phyloP scores from a whole-genome alignment of 164 flowering plant species.

The Vitis riparia region DNA sequence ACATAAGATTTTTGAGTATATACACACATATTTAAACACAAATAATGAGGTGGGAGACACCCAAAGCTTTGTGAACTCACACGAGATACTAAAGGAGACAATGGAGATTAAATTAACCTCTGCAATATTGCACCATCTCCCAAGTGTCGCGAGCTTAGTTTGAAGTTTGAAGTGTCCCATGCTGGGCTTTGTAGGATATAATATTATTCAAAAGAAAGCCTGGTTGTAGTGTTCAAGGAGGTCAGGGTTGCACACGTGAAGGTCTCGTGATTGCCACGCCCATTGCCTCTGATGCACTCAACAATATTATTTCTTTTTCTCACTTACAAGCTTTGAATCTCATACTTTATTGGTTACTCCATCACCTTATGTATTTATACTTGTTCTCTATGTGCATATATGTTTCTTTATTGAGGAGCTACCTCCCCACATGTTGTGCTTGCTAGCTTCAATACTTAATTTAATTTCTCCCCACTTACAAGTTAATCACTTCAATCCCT shows the following conservation, averaged over 20 bases:
- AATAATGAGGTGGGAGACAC: slow-evolving; percentile 5
- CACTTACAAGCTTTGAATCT: not conserved
- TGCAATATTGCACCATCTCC: slow-evolving; percentile 2
- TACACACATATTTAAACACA: no score
- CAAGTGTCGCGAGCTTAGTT: slow-evolving; percentile 11
- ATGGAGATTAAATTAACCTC: slow-evolving; percentile 9
- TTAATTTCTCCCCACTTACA: not conserved
- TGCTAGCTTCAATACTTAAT: not conserved
- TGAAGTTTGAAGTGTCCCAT: slow-evolving; percentile 14
- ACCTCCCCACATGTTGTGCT: slow-evolving; percentile 14
- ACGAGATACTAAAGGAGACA: slow-evolving; percentile 14
- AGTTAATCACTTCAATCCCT: not conserved
- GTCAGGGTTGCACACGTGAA: slow-evolving; percentile 50
- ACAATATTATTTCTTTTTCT: not conserved
- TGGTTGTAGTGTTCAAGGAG: slow-evolving; percentile 24
- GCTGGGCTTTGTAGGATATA: slow-evolving; percentile 12
- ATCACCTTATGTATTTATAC: slow-evolving; percentile 3
- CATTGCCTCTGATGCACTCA: slow-evolving; percentile 21
- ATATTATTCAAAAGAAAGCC: not conserved
- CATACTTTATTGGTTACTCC: not conserved
- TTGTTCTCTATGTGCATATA: slow-evolving; percentile 1
- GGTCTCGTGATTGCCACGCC: slow-evolving; percentile 30
- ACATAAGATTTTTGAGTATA: no score
- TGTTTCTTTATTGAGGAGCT: slow-evolving; percentile 3
- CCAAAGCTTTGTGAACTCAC: slow-evolving; percentile 18